Conservation (phyloP, 352 stramenopile species). For the Pythium rhizo-oryzae region DNA sequence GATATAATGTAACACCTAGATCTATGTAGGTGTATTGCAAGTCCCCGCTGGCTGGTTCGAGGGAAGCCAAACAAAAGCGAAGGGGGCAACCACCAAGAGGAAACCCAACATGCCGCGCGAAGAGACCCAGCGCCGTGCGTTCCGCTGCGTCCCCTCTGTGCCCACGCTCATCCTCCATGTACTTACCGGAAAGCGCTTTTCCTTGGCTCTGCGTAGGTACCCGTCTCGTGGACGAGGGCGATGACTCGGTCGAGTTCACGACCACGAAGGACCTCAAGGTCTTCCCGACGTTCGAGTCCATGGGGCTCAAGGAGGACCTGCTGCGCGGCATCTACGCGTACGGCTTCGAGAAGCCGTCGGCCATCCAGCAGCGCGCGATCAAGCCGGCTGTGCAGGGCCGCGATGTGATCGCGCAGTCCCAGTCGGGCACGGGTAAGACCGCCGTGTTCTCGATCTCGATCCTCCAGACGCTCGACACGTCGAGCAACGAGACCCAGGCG, state of each 20-base stretch:
- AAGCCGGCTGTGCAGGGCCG: constrained; percentile 94
- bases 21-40: constrained; percentile 4
- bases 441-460: constrained; percentile 95
- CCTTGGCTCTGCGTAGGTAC: constrained; percentile 37
- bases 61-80: not conserved
- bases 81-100: not conserved
- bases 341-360: constrained; percentile 97
- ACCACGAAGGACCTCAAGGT: constrained; percentile 90
- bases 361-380: constrained; percentile 98
- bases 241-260: constrained; percentile 89
- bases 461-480: constrained; percentile 93
- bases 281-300: constrained; percentile 89
- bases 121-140: constrained; percentile 26
- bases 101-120: constrained; percentile 27
- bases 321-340: constrained; percentile 91
- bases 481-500: constrained; percentile 93
- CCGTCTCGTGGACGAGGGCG: constrained; percentile 66
- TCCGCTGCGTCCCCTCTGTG: not conserved
- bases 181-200: constrained; percentile 5
- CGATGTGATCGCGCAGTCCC: constrained; percentile 97
- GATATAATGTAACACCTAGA: not conserved
- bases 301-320: constrained; percentile 93
- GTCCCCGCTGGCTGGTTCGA: constrained; percentile 1
- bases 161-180: not conserved
- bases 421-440: constrained; percentile 96